phyloP scores from a whole-genome alignment of 768 basidiomycete genomes.

The Crepidotus variabilis region DNA sequence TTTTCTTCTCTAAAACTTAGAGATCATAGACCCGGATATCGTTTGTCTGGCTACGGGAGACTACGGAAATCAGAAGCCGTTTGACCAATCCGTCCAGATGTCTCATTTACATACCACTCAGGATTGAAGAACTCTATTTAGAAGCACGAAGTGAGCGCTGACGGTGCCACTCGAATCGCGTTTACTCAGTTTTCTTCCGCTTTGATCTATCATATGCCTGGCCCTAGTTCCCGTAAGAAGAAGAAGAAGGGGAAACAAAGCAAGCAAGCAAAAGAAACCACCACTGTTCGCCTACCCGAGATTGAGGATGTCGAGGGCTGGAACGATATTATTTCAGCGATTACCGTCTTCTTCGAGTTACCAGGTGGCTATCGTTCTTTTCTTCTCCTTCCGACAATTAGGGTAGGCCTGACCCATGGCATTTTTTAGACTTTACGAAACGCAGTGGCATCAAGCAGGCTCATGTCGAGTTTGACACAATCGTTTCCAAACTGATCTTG shows the following conservation, averaged over 20 bases:
- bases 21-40: too few relatives aligned
- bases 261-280: background rate
- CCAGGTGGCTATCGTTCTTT: conserved; percentile 38
- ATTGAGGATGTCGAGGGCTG: conserved; percentile 48
- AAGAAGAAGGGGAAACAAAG: background rate
- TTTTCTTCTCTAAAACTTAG: too few relatives aligned
- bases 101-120: too few relatives aligned
- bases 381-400: background rate
- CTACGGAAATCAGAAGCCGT: too few relatives aligned
- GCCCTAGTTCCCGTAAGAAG: background rate
- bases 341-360: conserved; percentile 48
- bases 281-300: conserved; percentile 32
- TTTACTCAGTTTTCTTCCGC: background rate
- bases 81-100: too few relatives aligned
- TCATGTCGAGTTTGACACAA: conserved; percentile 51
- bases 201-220: background rate
- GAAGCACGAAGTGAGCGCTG: too few relatives aligned
- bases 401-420: background rate
- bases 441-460: conserved; percentile 61
- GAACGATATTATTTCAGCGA: conserved; percentile 38
- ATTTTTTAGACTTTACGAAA: conserved; percentile 45
- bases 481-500: conserved; percentile 47
- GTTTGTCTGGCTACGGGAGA: too few relatives aligned
- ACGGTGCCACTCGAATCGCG: background rate
- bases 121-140: too few relatives aligned